Base-by-base conservation (phyloP, 371 early-diverging fungal species). In the Mortierella sp. region DNA sequence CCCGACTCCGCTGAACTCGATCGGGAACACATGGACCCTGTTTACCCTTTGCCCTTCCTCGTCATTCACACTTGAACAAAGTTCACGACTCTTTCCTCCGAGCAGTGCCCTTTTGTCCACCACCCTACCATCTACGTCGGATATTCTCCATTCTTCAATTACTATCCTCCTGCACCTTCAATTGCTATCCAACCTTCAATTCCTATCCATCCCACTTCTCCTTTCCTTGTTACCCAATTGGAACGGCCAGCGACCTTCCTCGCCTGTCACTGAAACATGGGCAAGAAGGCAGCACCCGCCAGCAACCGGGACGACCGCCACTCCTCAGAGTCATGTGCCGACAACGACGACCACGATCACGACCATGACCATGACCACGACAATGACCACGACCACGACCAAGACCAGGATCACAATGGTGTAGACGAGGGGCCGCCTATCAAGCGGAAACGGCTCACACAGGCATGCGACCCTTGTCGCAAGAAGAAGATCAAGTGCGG, bases 381-480 rank as follows among this genome's bases (percentile, higher is more conserved):
- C 22, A 37, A 71, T 6, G 73, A 73, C 44, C 55, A 73, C 2
- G 79, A 61, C 40, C 58, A 71, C 0, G 64, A 73, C 55, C 53
- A 76, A 16, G 66, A 44, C 19, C 53, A 70, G 1, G 53, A 31
- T 26, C 37, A 52, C 13, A 34, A 53, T 5, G 26, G 41, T 37
- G 64, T 16, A 29, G 73, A 80, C 26, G 77, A 45, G 19, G 40
- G 41, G 1, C 41, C 70, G 3, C 73, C 77, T 7, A 53, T 69
- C 31, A 94, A 93, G 76, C 86, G 94, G 44, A 90, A 92, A 76
- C 86, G 95, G 65, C 89, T 92, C 10, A 94, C 94, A 3, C 94
- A 95, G 86, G 96, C 96, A 7, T 96, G 96, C 74, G 92, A 93
- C 67, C 82, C 89, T 6, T 96, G 96, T 85, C 86, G 92, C 73